These are phyloP conservation scores for Mycena metata DNA, from an alignment of 768 basidiomycete genomes.

Conservation along the genomic window DNA sequence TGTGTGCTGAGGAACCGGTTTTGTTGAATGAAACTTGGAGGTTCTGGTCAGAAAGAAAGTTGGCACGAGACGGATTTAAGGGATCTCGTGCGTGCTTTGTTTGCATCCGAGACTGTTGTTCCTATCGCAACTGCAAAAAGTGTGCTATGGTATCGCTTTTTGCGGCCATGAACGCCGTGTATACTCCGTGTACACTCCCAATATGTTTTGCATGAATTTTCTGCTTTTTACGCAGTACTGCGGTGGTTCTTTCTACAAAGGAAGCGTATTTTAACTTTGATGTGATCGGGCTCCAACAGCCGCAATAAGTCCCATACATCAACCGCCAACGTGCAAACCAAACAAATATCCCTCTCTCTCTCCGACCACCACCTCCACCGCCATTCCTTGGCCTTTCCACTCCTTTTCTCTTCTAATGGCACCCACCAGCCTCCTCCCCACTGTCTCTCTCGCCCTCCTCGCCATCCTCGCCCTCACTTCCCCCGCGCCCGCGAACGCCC, in stretches of 20 bases:
- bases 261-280: not conserved
- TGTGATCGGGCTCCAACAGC: not conserved
- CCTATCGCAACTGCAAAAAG: too few species aligned
- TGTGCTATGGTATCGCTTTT: too few species aligned
- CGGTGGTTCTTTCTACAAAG: not conserved
- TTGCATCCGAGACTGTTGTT: too few species aligned
- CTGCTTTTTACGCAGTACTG: not conserved
- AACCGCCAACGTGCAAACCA: not conserved
- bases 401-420: conserved; percentile 56
- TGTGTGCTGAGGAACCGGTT: conserved; percentile 27
- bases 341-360: conserved; percentile 1
- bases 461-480: conserved; percentile 68
- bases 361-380: conserved; percentile 27
- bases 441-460: conserved; percentile 71
- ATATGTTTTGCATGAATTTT: too few species aligned
- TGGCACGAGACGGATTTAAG: not conserved
- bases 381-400: conserved; percentile 29
- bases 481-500: conserved; percentile 63
- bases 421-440: conserved; percentile 64
- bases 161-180: too few species aligned
- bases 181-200: too few species aligned
- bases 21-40: conserved; percentile 63
- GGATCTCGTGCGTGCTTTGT: too few species aligned
- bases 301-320: not conserved
- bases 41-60: conserved; percentile 79